Percentiles rank a stretch among this genome's conserved stretches.
These are phyloP conservation scores for Dianthus caryophyllus DNA, from an alignment of 148 eudicot species.

Conservation along the genomic window DNA sequence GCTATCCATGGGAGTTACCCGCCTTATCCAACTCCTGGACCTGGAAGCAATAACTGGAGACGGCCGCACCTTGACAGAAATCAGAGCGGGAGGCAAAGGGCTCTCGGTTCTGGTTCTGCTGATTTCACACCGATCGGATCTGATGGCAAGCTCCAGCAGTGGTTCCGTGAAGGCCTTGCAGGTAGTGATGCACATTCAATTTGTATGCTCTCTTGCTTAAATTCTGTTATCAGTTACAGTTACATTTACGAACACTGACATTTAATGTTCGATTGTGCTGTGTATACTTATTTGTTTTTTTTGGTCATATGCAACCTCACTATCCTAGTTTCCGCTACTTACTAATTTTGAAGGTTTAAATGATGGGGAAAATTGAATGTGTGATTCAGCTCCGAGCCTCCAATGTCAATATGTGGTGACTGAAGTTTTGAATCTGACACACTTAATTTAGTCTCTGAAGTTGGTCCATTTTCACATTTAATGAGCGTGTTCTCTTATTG, in stretches of 20 bases:
- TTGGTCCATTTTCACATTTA: too few species aligned
- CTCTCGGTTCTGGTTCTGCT: slow-evolving; percentile 54
- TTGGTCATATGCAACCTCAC: neutral
- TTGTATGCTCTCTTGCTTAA: neutral
- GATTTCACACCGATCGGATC: slow-evolving; percentile 42
- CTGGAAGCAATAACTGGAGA: slow-evolving; percentile 43
- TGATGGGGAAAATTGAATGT: neutral
- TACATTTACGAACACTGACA: neutral
- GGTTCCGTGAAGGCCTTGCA: slow-evolving; percentile 94
- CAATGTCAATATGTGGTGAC: too few species aligned
- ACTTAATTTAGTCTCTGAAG: too few species aligned
- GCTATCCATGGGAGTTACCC: slow-evolving; percentile 55
- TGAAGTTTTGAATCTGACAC: too few species aligned
- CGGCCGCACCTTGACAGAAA: slow-evolving; percentile 49
- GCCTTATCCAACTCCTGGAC: slow-evolving; percentile 45
- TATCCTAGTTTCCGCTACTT: neutral
- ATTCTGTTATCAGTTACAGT: neutral
- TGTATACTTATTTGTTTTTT: neutral
- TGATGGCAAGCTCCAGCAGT: slow-evolving; percentile 72
- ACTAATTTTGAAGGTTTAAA: neutral
- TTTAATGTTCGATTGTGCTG: neutral
- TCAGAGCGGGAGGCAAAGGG: slow-evolving; percentile 46
- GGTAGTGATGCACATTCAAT: slow-evolving; percentile 39
- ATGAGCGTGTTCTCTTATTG: neutral
- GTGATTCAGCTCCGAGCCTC: neutral